Conservation (phyloP, 1,139 yeast species). For the Suhomyces bokatorum region DNA sequence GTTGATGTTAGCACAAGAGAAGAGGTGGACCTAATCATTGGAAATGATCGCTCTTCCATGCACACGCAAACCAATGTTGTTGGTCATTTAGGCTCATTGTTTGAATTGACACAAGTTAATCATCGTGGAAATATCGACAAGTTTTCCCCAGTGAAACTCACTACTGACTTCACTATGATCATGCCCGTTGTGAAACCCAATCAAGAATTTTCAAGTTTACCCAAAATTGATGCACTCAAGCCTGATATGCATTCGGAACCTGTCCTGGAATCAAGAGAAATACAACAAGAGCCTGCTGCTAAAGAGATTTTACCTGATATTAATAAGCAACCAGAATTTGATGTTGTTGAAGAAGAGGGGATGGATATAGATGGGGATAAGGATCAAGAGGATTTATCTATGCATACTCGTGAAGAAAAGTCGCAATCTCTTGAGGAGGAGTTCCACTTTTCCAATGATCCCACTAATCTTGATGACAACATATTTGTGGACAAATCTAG, state of each 20-base stretch:
- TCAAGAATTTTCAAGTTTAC: constrained; percentile 17
- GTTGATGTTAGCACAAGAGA: constrained; percentile 28
- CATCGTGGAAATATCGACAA: constrained; percentile 18
- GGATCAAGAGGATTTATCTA: not conserved
- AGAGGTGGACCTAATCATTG: constrained; percentile 37
- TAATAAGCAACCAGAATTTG: constrained; percentile 9
- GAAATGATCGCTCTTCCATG: constrained; percentile 28
- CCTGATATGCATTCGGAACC: not conserved
- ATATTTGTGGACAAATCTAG: constrained; percentile 15
- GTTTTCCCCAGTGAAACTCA: constrained; percentile 34
- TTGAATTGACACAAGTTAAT: constrained; percentile 32
- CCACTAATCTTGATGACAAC: not conserved
- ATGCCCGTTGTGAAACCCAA: constrained; percentile 27
- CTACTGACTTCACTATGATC: constrained; percentile 42
- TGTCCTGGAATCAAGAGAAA: not conserved
- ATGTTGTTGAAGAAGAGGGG: constrained; percentile 8
- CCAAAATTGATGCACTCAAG: constrained; percentile 1
- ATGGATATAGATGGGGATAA: not conserved
- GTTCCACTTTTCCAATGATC: not conserved
- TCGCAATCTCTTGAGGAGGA: not conserved
- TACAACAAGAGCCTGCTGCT: not conserved
- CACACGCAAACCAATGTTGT: constrained; percentile 15
- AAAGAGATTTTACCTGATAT: constrained; percentile 11
- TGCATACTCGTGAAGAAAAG: not conserved
- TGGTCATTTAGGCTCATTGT: constrained; percentile 22